Evolutionary conservation across 257 asterid species (phyloP), one percentile per base, ranked within the genome.

Genomic region (Rauvolfia tetraphylla): DNA sequence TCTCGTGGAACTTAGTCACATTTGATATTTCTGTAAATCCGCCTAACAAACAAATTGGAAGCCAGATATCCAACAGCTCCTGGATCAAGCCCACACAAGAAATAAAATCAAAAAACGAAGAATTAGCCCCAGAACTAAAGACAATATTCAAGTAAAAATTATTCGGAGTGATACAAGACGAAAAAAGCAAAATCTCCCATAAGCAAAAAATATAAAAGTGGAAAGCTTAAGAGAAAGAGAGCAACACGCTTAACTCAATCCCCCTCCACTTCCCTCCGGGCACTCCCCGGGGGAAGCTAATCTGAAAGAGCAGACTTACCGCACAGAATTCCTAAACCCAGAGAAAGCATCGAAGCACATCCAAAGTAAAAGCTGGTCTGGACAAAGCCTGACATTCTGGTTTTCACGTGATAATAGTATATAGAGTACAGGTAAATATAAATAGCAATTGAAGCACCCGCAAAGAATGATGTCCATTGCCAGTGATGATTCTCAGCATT

Each of bases 31-130:
- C 84, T 81, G 83, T 85, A 87, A 68, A 87, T 87, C 80, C 88
- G 81, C 72, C 87, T 72, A 56, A 87, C 85, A 54, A 87, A 87
- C 80, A 87, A 71, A 68, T 81, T 81, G 4, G 90, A 87, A 72
- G 87, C 90, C 42, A 87, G 75, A 74, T 83, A 83, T 22, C 88
- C 90, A 65, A 87, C 83, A 33, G 90, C 87, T 51, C 88, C 90
- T 87, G 82, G 7, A 36, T 67, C 48, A 10, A 34, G 6, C n/a
- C 42, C 36, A 34, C 10, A 23, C 6, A 34, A 29, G 4, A 65
- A 33, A 49, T 10, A n/a, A 42, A 48, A 53, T 27, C 1, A 22
- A 8, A 22, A 13, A 72, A 79, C 29, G 46, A 72, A 53, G 0
- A 57, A 59, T 22, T 49, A 59, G 49, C 5, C 11, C 23, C 38